These are phyloP conservation scores for Pterulicium gracile DNA, from an alignment of 1,284 basidiomycete genomes.

Conservation along the genomic window DNA sequence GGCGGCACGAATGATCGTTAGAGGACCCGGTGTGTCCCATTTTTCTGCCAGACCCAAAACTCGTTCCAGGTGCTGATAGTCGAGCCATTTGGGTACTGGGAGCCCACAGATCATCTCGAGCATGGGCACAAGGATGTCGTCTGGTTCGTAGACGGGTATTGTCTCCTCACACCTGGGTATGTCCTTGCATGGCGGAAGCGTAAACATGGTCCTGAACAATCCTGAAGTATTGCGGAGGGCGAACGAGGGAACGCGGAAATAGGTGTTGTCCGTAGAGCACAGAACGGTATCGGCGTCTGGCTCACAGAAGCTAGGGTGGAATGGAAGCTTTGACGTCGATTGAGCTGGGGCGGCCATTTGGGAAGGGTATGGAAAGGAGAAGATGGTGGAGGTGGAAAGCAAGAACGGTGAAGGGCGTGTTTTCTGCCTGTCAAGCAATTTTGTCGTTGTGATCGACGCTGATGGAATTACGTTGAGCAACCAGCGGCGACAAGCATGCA, in stretches of 20 bases:
- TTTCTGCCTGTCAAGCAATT: not conserved
- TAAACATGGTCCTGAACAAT: slow-evolving; percentile 22
- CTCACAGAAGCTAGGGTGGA: slow-evolving; percentile 24
- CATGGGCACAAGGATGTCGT: slow-evolving; percentile 20
- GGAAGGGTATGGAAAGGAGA: not conserved
- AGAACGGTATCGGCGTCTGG: slow-evolving; percentile 24
- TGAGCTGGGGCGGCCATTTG: slow-evolving; percentile 1
- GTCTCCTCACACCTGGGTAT: slow-evolving; percentile 9
- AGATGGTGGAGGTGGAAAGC: not conserved
- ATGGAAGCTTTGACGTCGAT: slow-evolving; percentile 9
- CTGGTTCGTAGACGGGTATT: slow-evolving; percentile 13
- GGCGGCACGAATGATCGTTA: slow-evolving; percentile 25
- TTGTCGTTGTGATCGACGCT: not conserved
- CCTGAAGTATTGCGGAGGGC: slow-evolving; percentile 26
- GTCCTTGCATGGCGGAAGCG: slow-evolving; percentile 10
- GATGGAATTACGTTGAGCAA: slow-evolving; percentile 2
- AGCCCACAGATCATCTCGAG: slow-evolving; percentile 27
- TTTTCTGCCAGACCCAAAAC: slow-evolving; percentile 23
- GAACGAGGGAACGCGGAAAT: slow-evolving; percentile 26
- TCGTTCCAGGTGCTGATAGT: slow-evolving; percentile 24
- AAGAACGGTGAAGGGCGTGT: not conserved
- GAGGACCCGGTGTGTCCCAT: slow-evolving; percentile 28
- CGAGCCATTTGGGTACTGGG: slow-evolving; percentile 21
- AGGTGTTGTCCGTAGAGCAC: slow-evolving; percentile 23
- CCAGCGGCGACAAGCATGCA: not conserved